These are phyloP conservation scores for Sugiyamaella paludigena DNA, from an alignment of 1,139 yeast genomes.

Conservation along the genomic window DNA sequence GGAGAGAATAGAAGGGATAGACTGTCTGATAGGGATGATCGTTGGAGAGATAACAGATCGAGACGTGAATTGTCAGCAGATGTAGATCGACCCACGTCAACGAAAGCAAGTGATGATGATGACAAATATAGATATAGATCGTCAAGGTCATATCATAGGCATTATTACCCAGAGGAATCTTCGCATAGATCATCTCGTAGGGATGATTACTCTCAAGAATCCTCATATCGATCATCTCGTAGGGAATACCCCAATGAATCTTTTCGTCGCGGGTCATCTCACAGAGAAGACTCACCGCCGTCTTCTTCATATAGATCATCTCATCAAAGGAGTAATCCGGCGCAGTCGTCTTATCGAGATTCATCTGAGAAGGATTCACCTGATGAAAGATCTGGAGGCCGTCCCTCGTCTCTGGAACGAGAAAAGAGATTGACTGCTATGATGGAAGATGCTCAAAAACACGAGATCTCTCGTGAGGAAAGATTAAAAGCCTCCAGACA, in stretches of 20 bases:
- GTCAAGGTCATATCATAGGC: background rate
- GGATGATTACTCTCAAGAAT: background rate
- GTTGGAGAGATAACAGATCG: conserved; percentile 1
- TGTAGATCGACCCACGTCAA: no score
- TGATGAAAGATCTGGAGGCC: no score
- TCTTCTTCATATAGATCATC: no score
- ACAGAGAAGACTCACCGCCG: no score
- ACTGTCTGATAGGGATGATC: background rate
- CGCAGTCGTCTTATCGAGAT: no score
- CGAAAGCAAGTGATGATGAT: no score
- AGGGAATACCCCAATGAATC: no score
- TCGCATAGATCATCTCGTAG: no score
- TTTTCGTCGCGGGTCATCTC: no score
- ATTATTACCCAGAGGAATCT: background rate
- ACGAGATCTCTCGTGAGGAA: conserved; percentile 51
- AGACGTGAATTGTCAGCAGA: background rate
- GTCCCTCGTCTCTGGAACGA: conserved; percentile 32
- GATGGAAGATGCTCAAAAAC: conserved; percentile 59
- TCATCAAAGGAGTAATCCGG: no score
- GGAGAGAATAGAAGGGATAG: conserved; percentile 9
- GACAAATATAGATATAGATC: background rate
- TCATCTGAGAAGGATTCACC: background rate
- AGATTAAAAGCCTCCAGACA: conserved; percentile 57
- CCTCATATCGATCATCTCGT: no score
- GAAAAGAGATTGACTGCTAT: conserved; percentile 51